A percentile compares a stretch with the other conserved stretches of the same genome.
Conservation (phyloP, 306 rosid genomes). For the Cucurbita maxima region DNA sequence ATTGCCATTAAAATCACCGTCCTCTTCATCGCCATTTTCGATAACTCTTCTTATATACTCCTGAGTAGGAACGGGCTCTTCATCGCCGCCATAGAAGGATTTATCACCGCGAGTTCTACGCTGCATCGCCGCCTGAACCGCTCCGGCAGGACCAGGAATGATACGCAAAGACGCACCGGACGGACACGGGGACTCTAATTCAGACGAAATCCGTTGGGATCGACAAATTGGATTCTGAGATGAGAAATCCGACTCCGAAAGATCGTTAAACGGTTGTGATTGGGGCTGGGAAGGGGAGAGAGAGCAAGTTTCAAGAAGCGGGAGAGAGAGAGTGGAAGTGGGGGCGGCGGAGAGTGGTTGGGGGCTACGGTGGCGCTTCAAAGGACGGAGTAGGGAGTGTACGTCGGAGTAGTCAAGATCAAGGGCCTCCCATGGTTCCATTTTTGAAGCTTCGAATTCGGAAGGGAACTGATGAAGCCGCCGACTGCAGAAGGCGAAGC, state of each 20-base stretch:
- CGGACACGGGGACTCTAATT: neutral
- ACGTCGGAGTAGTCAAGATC: constrained; percentile 50
- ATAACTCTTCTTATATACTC: constrained; percentile 40
- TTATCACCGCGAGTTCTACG: constrained; percentile 19
- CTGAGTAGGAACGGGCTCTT: constrained; percentile 44
- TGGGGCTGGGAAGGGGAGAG: neutral
- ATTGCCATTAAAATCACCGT: constrained; percentile 24
- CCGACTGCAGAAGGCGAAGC: neutral
- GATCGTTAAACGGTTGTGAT: neutral
- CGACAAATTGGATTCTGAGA: neutral
- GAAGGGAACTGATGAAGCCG: neutral
- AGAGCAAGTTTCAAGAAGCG: constrained; percentile 4
- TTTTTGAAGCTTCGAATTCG: neutral
- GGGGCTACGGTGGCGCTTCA: constrained; percentile 1
- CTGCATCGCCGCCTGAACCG: constrained; percentile 51
- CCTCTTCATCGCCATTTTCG: constrained; percentile 21
- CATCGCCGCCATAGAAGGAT: neutral
- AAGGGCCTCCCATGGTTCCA: constrained; percentile 50
- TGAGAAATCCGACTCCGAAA: neutral
- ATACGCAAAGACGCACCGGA: constrained; percentile 5
- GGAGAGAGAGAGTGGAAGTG: neutral
- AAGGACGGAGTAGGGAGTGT: constrained; percentile 32
- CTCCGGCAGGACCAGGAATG: constrained; percentile 84
- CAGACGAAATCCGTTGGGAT: neutral
- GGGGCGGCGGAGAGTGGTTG: neutral